Evolutionary conservation across 2,329 filamentous ascomycete genomes (phyloP).

Genomic region (Aspergillus glaucus): DNA sequence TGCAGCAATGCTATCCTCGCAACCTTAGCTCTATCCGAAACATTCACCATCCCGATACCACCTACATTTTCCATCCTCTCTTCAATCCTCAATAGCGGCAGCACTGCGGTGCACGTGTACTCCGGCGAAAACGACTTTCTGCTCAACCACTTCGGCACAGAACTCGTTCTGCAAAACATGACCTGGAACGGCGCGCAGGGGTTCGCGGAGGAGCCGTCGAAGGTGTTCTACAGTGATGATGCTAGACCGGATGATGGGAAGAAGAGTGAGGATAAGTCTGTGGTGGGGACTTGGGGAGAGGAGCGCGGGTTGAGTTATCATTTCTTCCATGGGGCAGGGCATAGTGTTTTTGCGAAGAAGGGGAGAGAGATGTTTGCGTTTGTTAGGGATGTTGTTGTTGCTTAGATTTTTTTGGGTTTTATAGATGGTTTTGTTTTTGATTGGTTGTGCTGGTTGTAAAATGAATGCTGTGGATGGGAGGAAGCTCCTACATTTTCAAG

Average conservation of each 20-base stretch:
- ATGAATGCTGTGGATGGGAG: too few species aligned
- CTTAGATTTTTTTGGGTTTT: background rate
- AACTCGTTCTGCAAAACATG: slow-evolving; percentile 36
- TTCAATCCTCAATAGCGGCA: slow-evolving; percentile 23
- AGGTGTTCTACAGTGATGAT: slow-evolving; percentile 21
- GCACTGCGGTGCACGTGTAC: slow-evolving; percentile 31
- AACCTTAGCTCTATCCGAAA: slow-evolving; percentile 14
- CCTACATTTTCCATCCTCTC: slow-evolving; percentile 30
- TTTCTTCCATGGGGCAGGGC: slow-evolving; percentile 29
- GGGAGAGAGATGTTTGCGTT: slow-evolving; percentile 32
- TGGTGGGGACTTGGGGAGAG: slow-evolving; percentile 25
- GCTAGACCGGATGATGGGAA: slow-evolving; percentile 2
- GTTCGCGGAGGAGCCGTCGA: slow-evolving; percentile 22
- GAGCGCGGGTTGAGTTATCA: slow-evolving; percentile 33
- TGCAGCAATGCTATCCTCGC: slow-evolving; percentile 27
- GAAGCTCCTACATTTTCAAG: too few species aligned
- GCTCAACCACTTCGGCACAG: slow-evolving; percentile 32
- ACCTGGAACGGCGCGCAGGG: slow-evolving; percentile 35
- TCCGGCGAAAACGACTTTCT: slow-evolving; percentile 34
- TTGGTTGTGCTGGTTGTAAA: background rate
- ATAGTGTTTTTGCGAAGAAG: slow-evolving; percentile 26
- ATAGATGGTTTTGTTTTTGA: background rate
- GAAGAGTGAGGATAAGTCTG: background rate
- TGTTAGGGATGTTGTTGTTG: slow-evolving; percentile 29
- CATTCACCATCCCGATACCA: slow-evolving; percentile 13